Evolutionary conservation across 1,139 yeast genomes (phyloP), one percentile per base, ranked within the genome.

Genomic region (Sugiyamaella pinicola): DNA sequence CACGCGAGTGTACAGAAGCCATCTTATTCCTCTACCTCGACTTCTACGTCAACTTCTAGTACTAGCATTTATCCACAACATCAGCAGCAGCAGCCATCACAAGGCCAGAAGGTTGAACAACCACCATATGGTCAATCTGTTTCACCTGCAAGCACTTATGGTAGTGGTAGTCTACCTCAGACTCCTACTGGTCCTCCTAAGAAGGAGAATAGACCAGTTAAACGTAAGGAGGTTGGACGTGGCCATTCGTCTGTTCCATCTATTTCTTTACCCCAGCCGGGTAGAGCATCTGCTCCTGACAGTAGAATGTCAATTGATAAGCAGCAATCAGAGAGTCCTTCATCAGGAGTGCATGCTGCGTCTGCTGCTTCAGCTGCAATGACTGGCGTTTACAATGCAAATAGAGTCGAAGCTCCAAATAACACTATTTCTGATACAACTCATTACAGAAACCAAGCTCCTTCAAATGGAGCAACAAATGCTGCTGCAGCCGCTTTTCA

Each of bases 201-300:
- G 45, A 64, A 61, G 49, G 69, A 64, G 47, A 43, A 43, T 19
- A 19, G 38, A 13, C 72, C 71, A 4, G 63, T 61, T 52, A 63
- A 58, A 34, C 64, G 72, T 10, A 65, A 66, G 53, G 68, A 66
- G 53, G 72, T 68, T 1, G 70, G 68, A 4, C 56, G 66, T 13
- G 62, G 54, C 5, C 41, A 28, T 41, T n/a, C 56, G 57, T 13
- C 38, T 18, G 29, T 17, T 19, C 35, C 44, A 17, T 31, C 46
- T 33, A 47, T 12, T 34, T 29, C 22, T 35, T 50, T 18, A 28
- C 43, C 35, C 13, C 44, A 13, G 10, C 47, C 45, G 13, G 51
- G 21, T 12, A 33, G 28, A 13, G 17, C 52, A 2, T 51, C 51
- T 17, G 13, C 45, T 2, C 45, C 35, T 10, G 37, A 28, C 13